A percentile compares a stretch with the other conserved stretches of the same genome.
Evolutionary conservation across 169 alveolate species (phyloP).

Genomic region (Plasmodium malariae): DNA sequence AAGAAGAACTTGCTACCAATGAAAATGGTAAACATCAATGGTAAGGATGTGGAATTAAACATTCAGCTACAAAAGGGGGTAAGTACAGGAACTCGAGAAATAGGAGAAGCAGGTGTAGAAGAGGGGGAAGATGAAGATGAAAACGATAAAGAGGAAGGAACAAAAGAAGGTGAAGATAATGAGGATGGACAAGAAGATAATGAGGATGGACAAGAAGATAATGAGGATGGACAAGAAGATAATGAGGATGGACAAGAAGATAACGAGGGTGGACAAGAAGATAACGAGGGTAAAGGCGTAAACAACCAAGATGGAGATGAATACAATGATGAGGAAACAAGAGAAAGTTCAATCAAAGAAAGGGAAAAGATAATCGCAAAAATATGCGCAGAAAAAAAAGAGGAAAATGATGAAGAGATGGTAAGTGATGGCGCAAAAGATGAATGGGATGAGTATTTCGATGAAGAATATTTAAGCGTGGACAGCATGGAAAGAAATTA

Average conservation of each 20-base stretch:
- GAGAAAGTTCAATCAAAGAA: too few relatives aligned
- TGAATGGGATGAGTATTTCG: conserved; percentile 2
- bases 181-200: background rate
- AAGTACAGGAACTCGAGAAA: background rate
- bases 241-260: conserved; percentile 2
- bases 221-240: background rate
- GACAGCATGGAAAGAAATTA: conserved; percentile 11
- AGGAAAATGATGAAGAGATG: background rate
- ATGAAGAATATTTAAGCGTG: conserved; percentile 15
- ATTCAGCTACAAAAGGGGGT: background rate
- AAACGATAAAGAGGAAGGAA: background rate
- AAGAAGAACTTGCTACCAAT: background rate
- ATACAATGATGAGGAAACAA: too few relatives aligned
- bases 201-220: background rate
- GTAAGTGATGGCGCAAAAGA: background rate
- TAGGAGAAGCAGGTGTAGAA: background rate
- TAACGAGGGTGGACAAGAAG: background rate
- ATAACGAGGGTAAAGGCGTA: background rate
- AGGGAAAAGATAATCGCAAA: too few relatives aligned
- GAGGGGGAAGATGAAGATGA: background rate
- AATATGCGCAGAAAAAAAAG: too few relatives aligned
- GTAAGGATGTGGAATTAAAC: background rate
- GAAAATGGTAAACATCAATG: background rate
- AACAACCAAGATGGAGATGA: background rate
- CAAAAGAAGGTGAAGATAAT: background rate